phyloP scores from a whole-genome alignment of 148 eudicot species.

The Bassia scoparia region DNA sequence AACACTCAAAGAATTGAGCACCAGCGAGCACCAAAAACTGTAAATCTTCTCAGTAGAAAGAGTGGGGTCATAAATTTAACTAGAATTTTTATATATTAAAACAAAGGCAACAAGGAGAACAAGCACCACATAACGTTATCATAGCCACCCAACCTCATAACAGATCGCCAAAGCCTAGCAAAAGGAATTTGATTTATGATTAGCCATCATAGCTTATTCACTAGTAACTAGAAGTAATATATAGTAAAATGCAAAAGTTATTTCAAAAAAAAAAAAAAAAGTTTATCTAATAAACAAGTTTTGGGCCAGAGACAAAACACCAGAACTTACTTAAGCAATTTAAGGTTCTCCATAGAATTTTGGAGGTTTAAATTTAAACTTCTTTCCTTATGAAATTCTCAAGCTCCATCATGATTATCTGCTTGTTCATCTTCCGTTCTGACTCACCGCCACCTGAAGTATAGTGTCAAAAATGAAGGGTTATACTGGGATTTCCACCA shows the following conservation, averaged over 20 bases:
- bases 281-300: constrained; percentile 8
- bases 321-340: constrained; percentile 63
- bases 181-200: constrained; percentile 16
- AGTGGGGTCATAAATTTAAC: no score
- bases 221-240: background rate
- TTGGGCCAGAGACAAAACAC: background rate
- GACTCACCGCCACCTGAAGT: constrained; percentile 48
- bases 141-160: constrained; percentile 79
- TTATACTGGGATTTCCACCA: constrained; percentile 11
- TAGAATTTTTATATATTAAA: no score
- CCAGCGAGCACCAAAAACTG: background rate
- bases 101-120: constrained; percentile 6
- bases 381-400: constrained; percentile 58
- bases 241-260: background rate
- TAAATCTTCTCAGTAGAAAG: background rate
- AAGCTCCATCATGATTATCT: constrained; percentile 67
- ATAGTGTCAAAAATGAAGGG: constrained; percentile 31
- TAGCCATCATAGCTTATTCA: background rate
- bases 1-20: background rate
- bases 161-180: constrained; percentile 83
- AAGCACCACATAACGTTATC: constrained; percentile 59
- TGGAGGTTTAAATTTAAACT: constrained; percentile 71
- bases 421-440: constrained; percentile 74
- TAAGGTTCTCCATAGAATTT: constrained; percentile 84
- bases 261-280: background rate